Conservation (phyloP, 371 early-diverging fungal species). For the Rhizopus arrhizus region DNA sequence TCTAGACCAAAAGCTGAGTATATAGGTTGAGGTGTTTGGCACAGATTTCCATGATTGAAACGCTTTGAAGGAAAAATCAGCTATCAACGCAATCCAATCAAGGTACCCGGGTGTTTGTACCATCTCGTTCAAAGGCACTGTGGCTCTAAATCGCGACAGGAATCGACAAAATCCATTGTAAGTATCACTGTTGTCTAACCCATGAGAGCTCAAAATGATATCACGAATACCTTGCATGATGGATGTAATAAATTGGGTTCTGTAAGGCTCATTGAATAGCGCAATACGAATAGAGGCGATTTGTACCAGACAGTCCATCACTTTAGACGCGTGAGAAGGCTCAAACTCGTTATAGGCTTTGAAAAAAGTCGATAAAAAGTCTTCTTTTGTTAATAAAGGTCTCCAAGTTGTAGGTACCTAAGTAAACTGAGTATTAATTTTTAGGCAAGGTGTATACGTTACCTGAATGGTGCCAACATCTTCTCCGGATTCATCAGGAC, state of each 20-base stretch:
- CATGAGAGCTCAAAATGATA: slow-evolving; percentile 64
- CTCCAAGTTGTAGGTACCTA: slow-evolving; percentile 84
- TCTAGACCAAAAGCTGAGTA: slow-evolving; percentile 86
- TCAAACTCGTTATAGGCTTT: slow-evolving; percentile 66
- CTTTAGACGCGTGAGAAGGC: slow-evolving; percentile 60
- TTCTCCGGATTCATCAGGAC: slow-evolving; percentile 84
- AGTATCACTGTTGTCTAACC: slow-evolving; percentile 73
- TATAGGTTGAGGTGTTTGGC: slow-evolving; percentile 71
- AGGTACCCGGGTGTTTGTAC: slow-evolving; percentile 68
- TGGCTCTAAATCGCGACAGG: slow-evolving; percentile 79
- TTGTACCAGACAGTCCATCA: slow-evolving; percentile 82
- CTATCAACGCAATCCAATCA: slow-evolving; percentile 74
- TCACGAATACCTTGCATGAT: slow-evolving; percentile 75
- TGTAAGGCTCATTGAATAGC: slow-evolving; percentile 72
- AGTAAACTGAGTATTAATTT: neutral
- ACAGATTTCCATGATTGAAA: slow-evolving; percentile 71
- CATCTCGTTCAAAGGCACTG: slow-evolving; percentile 80
- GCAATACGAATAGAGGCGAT: slow-evolving; percentile 83
- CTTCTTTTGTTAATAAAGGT: slow-evolving; percentile 66
- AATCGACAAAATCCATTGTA: slow-evolving; percentile 87
- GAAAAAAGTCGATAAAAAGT: slow-evolving; percentile 73
- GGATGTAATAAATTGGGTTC: slow-evolving; percentile 66
- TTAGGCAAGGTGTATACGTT: slow-evolving; percentile 23
- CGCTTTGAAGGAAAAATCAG: slow-evolving; percentile 75
- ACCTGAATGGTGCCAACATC: slow-evolving; percentile 81